Evolutionary conservation across 139 green algal genomes (phyloP).

Genomic region (Chlamydomonas sp.): DNA sequence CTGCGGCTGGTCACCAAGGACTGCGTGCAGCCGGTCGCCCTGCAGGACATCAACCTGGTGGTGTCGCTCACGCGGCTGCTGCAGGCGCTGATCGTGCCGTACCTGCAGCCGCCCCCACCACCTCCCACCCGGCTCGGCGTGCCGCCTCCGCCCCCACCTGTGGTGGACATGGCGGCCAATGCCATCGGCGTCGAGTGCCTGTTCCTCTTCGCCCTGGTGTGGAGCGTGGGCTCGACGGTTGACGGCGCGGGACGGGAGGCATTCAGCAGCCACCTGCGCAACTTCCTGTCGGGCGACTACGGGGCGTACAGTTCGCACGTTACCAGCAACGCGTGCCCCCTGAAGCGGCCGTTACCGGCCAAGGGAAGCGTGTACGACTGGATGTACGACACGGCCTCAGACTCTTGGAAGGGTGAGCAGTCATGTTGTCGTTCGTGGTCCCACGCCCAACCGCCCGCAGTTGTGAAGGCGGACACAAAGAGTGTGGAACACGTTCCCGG

Average conservation of each 20-base stretch:
- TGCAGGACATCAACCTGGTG: conserved; percentile 63
- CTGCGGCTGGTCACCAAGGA: conserved; percentile 63
- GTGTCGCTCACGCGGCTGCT: conserved; percentile 53
- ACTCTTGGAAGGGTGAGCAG: conserved; percentile 59
- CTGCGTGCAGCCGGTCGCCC: conserved; percentile 26
- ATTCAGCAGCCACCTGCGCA: conserved; percentile 31
- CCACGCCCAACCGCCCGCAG: too few relatives aligned
- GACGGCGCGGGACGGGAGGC: conserved; percentile 48
- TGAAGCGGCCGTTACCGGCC: conserved; percentile 29
- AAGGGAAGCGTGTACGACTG: conserved; percentile 69
- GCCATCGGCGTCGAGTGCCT: conserved; percentile 42
- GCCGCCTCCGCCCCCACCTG: neutral
- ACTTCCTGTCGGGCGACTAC: conserved; percentile 45
- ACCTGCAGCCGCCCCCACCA: conserved; percentile 13
- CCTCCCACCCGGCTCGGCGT: neutral
- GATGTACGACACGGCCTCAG: conserved; percentile 49
- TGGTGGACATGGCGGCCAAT: neutral
- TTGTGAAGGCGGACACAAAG: too few relatives aligned
- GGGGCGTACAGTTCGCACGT: conserved; percentile 29
- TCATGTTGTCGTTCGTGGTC: too few relatives aligned
- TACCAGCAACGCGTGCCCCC: neutral
- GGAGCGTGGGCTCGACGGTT: conserved; percentile 61
- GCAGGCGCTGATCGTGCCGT: conserved; percentile 41
- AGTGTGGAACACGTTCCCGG: too few relatives aligned
- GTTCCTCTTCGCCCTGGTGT: conserved; percentile 72